These are phyloP conservation scores for Fusarium euwallaceae DNA, from an alignment of 2,329 filamentous ascomycete species.

Conservation along the genomic window DNA sequence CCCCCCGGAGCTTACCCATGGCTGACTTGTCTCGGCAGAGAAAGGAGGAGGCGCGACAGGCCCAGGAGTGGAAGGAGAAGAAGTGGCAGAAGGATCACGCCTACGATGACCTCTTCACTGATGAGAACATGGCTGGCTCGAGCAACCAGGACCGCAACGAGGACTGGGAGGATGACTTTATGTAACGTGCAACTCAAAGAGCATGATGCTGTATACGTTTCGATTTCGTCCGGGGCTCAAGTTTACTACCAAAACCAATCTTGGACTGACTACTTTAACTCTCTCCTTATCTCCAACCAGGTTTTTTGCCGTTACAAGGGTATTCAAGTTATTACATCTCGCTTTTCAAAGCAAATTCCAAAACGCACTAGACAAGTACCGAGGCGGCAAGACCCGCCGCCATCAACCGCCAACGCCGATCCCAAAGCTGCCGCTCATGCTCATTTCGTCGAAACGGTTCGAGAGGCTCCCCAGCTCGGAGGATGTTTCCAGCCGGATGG, in stretches of 20 bases:
- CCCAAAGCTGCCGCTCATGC: slow-evolving; percentile 46
- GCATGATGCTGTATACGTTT: background rate
- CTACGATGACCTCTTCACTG: slow-evolving; percentile 91
- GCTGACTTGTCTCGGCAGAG: slow-evolving; percentile 61
- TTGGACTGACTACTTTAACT: background rate
- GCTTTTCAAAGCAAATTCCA: slow-evolving; percentile 6
- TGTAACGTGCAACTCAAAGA: slow-evolving; percentile 65
- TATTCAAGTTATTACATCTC: slow-evolving; percentile 20
- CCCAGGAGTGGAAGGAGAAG: slow-evolving; percentile 86
- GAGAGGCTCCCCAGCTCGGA: slow-evolving; percentile 47
- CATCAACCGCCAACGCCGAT: slow-evolving; percentile 49
- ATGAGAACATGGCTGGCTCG: slow-evolving; percentile 80
- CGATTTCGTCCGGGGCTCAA: background rate
- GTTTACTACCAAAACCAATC: slow-evolving; percentile 2
- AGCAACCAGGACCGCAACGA: slow-evolving; percentile 89
- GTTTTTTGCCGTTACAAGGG: slow-evolving; percentile 22
- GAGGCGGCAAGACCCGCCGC: slow-evolving; percentile 2
- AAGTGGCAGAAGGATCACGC: slow-evolving; percentile 98
- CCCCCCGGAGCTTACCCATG: background rate
- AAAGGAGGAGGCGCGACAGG: slow-evolving; percentile 80
- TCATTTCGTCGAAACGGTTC: slow-evolving; percentile 51
- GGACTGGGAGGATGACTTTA: slow-evolving; percentile 92
- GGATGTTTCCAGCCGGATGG: slow-evolving; percentile 47
- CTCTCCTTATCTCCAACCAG: background rate
- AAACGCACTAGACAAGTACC: slow-evolving; percentile 1